Percentiles rank a stretch among this genome's conserved stretches.
Conservation (phyloP, 306 rosid species). For the Trichosanthes cucumerina region DNA sequence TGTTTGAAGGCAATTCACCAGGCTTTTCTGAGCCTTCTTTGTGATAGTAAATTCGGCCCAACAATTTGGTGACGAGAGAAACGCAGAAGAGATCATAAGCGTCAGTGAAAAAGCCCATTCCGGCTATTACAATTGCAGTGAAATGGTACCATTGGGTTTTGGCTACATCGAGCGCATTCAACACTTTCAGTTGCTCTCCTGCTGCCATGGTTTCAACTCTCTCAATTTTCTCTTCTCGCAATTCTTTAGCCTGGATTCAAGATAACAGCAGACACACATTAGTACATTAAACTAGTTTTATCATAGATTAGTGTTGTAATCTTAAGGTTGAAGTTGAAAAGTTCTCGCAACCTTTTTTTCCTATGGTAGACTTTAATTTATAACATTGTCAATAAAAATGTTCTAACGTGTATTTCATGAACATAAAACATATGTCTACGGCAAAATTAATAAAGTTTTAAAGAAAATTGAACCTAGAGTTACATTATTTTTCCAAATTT, state of each 20-base stretch:
- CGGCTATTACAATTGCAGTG: constrained; percentile 79
- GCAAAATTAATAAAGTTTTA: no score
- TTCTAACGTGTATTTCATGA: no score
- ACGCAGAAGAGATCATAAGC: constrained; percentile 84
- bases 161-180: constrained; percentile 69
- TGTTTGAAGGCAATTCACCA: constrained; percentile 53
- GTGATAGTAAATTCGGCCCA: constrained; percentile 66
- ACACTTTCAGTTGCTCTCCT: constrained; percentile 39
- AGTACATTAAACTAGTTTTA: not conserved
- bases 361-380: no score
- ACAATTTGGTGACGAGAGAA: constrained; percentile 74
- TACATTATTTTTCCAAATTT: no score
- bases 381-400: no score
- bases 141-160: constrained; percentile 92
- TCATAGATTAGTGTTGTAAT: no score
- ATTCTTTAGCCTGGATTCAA: not conserved
- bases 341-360: no score
- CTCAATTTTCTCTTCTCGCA: not conserved
- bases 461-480: no score
- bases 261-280: not conserved
- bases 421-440: no score
- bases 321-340: no score
- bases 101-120: constrained; percentile 91
- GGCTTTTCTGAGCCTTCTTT: constrained; percentile 31
- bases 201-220: constrained; percentile 30